Base-by-base conservation (phyloP, 306 rosid genomes). In the Cucumis hystrix region DNA sequence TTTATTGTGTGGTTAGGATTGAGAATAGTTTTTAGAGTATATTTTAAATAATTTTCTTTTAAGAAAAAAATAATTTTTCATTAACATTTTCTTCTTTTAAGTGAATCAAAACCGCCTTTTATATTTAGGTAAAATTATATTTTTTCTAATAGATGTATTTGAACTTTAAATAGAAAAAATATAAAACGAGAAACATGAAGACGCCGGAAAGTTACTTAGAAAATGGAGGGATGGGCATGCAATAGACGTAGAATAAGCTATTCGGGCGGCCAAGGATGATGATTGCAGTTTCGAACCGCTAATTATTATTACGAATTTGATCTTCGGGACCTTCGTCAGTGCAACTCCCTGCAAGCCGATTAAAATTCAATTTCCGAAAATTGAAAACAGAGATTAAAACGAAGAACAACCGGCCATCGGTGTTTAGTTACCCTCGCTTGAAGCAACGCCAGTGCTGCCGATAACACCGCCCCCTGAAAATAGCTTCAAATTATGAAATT, bases 171-270 rank as follows among this genome's bases (percentile, higher is more conserved):
- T 1, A 28, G 30, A 28, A 28, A 28, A 28, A 28, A 28, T 28
- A 28, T 28, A 28, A 28, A 28, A 28, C 1, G 30, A 28, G 51
- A 45, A 45, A 45, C 10, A 3, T 0, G 51, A 45, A 45, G 11
- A 9, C 2, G 51, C 4, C 12, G 3, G 13, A 45, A 45, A 45
- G 45, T 1, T 89, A 94, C 98, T 96, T 73, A 90, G 69, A 77
- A 94, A 94, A 73, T 94, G 98, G 20, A 94, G 93, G 65, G 98
- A 87, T 4, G 86, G 88, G 28, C 90, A 87, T 4, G 37, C 15
- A 76, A 92, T 83, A 20, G 90, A 81, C 7, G 92, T 7, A 8
- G 91, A 61, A 75, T 89, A 94, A 18, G 98, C 96, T 63, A 86
- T 83, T n/a, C 82, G 87, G 16, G 40, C 87, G 45, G 33, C 85